Conservation (phyloP, 805 yeast genomes). For the Lipomyces kockii region DNA sequence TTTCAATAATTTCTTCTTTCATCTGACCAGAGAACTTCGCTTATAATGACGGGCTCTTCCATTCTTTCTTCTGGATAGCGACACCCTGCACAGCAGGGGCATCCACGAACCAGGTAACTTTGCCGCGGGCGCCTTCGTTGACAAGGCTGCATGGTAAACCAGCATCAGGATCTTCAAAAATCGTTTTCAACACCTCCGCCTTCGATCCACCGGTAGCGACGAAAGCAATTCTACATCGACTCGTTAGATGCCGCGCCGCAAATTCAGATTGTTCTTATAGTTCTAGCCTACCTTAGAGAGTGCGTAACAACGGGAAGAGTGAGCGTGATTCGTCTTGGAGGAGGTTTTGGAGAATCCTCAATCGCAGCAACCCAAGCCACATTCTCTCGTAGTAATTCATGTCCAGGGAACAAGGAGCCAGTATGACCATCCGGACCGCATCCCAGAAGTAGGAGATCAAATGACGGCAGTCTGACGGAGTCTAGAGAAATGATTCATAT, state of each 20-base stretch:
- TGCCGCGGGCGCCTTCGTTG: conserved; percentile 95
- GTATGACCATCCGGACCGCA: conserved; percentile 99
- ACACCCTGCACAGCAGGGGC: conserved; percentile 50
- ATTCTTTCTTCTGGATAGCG: conserved; percentile 35
- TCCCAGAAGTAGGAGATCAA: conserved; percentile 87
- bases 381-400: conserved; percentile 83
- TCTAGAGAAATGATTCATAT: conserved; percentile 49
- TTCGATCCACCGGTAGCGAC: conserved; percentile 96
- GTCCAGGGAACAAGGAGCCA: conserved; percentile 94
- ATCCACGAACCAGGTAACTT: conserved; percentile 96
- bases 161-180: conserved; percentile 96
- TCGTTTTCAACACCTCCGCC: conserved; percentile 87
- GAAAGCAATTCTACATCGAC: conserved; percentile 67
- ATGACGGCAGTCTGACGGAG: conserved; percentile 92
- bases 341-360: conserved; percentile 88
- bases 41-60: conserved; percentile 35
- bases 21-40: neutral
- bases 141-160: conserved; percentile 93
- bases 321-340: conserved; percentile 80
- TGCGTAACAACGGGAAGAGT: conserved; percentile 95
- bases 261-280: neutral
- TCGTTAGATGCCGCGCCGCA: neutral
- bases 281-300: conserved; percentile 48
- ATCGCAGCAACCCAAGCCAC: conserved; percentile 96
- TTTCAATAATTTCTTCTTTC: neutral